Base-by-base conservation (phyloP, 306 rosid genomes). In the Carpinus viminea region DNA sequence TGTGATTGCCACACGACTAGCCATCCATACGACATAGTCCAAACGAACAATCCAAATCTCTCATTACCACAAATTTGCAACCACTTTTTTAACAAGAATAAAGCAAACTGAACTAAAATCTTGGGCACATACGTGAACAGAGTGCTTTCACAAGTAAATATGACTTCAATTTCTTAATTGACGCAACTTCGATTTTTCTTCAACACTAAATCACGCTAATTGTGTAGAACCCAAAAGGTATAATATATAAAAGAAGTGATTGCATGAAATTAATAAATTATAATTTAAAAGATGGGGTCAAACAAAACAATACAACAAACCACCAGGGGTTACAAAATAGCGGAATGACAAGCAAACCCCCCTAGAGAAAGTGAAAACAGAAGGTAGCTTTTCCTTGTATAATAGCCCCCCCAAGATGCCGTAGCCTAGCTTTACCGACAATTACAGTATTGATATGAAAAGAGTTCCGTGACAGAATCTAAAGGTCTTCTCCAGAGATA, bases 261-360 rank as follows among this genome's bases (percentile, higher is more conserved):
- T 78, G 56, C 78, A 75, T 12, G 12, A n/a, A 79, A 77, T 78
- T 79, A 76, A 84, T 80, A 73, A 72, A 84, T 79, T 76, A 76
- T 78, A 75, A 80, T 51, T 76, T 74, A 62, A 59, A 53, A 24
- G 36, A 73, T 70, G 20, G 59, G 73, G 80, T 71, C 81, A 80
- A 80, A 81, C 85, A 77, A 77, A 85, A 80, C 78, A 72, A 78
- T 84, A 87, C 86, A 85, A 72, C 78, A 18, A 31, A 41, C 45
- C 6, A 38, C 73, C 84, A 73, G 64, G 62, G 79, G 50, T 66
- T 75, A 73, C 79, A 81, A 52, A 70, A 71, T 59, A 75, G 70
- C 62, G 74, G 51, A 85, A 62, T 65, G 78, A 74, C 43, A 61
- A 18, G 64, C 80, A 74, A 74, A 50, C 54, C 59, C 80, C 76